Base-by-base conservation (phyloP, 345 rosid genomes). In the Corymbia maculata region DNA sequence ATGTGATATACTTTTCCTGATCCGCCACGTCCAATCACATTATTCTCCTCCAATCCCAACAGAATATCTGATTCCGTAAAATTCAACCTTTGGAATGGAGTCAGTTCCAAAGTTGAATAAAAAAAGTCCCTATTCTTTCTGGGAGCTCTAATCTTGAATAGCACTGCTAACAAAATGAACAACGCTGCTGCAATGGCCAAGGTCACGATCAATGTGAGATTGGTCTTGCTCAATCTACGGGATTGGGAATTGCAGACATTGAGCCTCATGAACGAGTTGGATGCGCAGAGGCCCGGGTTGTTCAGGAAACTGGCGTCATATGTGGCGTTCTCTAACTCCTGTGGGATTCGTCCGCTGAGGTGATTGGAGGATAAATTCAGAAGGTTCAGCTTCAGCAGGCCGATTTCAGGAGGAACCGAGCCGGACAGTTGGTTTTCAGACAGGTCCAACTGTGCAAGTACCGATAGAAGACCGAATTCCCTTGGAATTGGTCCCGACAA, bases 1-100 rank as follows among this genome's bases (percentile, higher is more conserved):
- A 93, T 90, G 8, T 93, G 92, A 80, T 92, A 95, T 3, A 95
- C 96, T 57, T 93, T 92, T 36, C 97, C 96, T 13, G 98, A 95
- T 8, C 95, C 95, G 14, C 95, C 96, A 36, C 92, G 91, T 66
- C 98, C 97, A 22, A 95, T 91, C 90, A 91, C 66, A 66, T 95
- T 94, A 6, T 57, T 64, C 61, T 94, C 96, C 61, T 86, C 88
- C 93, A 95, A 55, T 51, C 92, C 93, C 2, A 89, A 52, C 86
- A 94, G 28, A 47, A 95, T 88, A 86, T 90, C 87, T 36, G 88
- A 87, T 52, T 88, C 91, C 15, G 90, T 92, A 91, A 95, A 95
- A 88, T 89, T 90, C 88, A 93, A 22, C 79, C 70, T 89, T 85
- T 93, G 94, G 92, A 94, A 95, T 44, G 94, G 55, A 12, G 91